These are phyloP conservation scores for Aspergillus ochraceoroseus DNA, from an alignment of 2,329 filamentous ascomycete genomes.

Conservation along the genomic window DNA sequence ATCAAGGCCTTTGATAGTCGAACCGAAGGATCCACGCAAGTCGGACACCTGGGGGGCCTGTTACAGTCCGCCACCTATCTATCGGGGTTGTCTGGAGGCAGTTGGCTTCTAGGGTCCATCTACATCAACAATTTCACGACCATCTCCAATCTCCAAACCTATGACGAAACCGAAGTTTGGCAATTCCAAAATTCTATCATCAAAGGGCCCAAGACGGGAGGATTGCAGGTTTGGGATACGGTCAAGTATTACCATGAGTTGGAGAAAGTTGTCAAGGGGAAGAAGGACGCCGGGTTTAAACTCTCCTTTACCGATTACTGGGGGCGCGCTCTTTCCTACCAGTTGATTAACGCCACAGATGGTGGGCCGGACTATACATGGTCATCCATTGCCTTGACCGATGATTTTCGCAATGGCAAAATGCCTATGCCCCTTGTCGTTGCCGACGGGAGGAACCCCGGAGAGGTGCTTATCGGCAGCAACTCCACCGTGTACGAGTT, in stretches of 20 bases:
- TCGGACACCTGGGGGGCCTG: slow-evolving; percentile 53
- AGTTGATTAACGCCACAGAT: slow-evolving; percentile 69
- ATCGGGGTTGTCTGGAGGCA: slow-evolving; percentile 72
- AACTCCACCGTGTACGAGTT: slow-evolving; percentile 75
- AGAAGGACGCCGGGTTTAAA: slow-evolving; percentile 61
- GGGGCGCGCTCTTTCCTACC: slow-evolving; percentile 76
- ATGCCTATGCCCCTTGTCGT: slow-evolving; percentile 71
- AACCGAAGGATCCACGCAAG: slow-evolving; percentile 54
- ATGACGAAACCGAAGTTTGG: slow-evolving; percentile 50
- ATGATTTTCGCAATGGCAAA: slow-evolving; percentile 57
- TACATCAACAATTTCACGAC: slow-evolving; percentile 72
- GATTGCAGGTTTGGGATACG: too few relatives aligned
- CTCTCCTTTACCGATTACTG: slow-evolving; percentile 80
- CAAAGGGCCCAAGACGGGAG: slow-evolving; percentile 58
- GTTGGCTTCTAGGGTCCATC: slow-evolving; percentile 77
- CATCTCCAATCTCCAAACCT: slow-evolving; percentile 51
- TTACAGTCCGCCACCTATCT: slow-evolving; percentile 76
- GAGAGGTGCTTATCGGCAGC: slow-evolving; percentile 56
- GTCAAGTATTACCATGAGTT: too few relatives aligned
- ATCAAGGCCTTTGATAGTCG: slow-evolving; percentile 71
- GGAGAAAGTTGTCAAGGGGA: too few relatives aligned
- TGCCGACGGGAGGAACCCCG: slow-evolving; percentile 61
- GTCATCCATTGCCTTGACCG: slow-evolving; percentile 66
- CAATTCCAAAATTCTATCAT: slow-evolving; percentile 60
- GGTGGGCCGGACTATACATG: slow-evolving; percentile 76